phyloP scores from a whole-genome alignment of 2,329 filamentous ascomycete genomes.

The Hymenoscyphus scutula region DNA sequence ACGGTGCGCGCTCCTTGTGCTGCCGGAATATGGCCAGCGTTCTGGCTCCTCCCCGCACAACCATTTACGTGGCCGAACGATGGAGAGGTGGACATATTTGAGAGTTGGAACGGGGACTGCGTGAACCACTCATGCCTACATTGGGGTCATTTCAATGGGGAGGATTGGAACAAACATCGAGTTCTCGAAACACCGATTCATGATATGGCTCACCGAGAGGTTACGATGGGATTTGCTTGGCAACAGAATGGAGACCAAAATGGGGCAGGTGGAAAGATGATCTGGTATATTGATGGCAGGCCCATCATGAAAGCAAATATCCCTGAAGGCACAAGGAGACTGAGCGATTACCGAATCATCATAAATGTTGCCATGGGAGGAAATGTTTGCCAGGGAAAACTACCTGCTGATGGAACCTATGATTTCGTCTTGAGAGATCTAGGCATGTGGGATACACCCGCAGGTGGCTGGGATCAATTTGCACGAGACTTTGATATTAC shows the following conservation, averaged over 20 bases:
- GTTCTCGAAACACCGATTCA: conserved; percentile 51
- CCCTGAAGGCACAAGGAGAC: conserved; percentile 50
- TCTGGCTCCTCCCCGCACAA: conserved; percentile 58
- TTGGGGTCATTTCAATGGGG: conserved; percentile 54
- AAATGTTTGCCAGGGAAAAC: conserved; percentile 53
- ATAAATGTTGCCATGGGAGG: conserved; percentile 63
- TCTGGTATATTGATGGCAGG: conserved; percentile 59
- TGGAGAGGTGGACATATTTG: conserved; percentile 59
- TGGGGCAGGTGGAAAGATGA: conserved; percentile 45
- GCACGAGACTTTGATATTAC: conserved; percentile 47
- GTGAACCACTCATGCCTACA: conserved; percentile 58
- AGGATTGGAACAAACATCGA: conserved; percentile 56
- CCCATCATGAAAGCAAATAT: conserved; percentile 56
- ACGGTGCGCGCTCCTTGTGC: conserved; percentile 53
- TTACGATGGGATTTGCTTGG: conserved; percentile 58
- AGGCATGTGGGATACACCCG: conserved; percentile 51
- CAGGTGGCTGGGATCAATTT: conserved; percentile 55
- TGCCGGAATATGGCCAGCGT: conserved; percentile 58
- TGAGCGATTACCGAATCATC: conserved; percentile 55
- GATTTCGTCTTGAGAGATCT: conserved; percentile 55
- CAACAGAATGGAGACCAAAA: conserved; percentile 41
- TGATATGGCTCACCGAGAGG: conserved; percentile 45
- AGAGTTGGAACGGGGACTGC: conserved; percentile 58
- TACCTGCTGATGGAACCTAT: conserved; percentile 52
- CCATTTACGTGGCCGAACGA: conserved; percentile 59